Base-by-base conservation (phyloP, 495 filamentous ascomycete genomes). In the Letharia lupina region DNA sequence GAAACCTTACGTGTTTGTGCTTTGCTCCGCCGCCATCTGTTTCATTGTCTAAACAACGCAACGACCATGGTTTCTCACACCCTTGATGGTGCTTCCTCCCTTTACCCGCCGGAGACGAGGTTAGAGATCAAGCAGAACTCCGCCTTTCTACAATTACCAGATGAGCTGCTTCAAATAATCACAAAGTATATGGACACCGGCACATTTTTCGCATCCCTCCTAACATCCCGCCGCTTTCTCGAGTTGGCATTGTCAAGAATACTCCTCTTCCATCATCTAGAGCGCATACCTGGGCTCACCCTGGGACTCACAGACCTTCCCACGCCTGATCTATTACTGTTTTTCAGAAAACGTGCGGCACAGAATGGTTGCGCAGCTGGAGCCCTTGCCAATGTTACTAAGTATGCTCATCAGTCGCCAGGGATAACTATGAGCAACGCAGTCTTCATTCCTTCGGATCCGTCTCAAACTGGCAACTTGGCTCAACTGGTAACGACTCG, bases 181-280 rank as follows among this genome's bases (percentile, higher is more conserved):
- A 60, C 48, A 60, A 54, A 65, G 62, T 67, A 70, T 35, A 70
- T 70, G 66, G 69, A 72, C 47, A 23, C 47, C 44, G 64, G 57
- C 0, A 70, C 63, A 31, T 69, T 72, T 60, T 70, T 65, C 28
- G 56, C 62, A 35, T 66, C 66, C 16, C 65, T 72, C 31, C 61
- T 69, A 16, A 70, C 70, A 37, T 72, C 67, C 66, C 69, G 70
- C 50, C n/a, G 50, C 20, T 61, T 70, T 33, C 42, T 63, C 33
- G 45, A 61, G 15, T 61, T 59, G 37, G 69, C 69, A 4, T n/a
- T 45, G 28, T 67, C 54, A 16, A 69, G 45, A 62, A 37, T 57
- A n/a, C 23, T 63, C 37, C 18, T 72, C 15, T 45, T 65, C 39
- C 50, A 62, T 31, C 69, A 72, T 20, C 42, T 70, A 5, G 33